These are phyloP conservation scores for Aaosphaeria pasadenensis DNA, from an alignment of 2,329 filamentous ascomycete genomes.

Conservation along the genomic window DNA sequence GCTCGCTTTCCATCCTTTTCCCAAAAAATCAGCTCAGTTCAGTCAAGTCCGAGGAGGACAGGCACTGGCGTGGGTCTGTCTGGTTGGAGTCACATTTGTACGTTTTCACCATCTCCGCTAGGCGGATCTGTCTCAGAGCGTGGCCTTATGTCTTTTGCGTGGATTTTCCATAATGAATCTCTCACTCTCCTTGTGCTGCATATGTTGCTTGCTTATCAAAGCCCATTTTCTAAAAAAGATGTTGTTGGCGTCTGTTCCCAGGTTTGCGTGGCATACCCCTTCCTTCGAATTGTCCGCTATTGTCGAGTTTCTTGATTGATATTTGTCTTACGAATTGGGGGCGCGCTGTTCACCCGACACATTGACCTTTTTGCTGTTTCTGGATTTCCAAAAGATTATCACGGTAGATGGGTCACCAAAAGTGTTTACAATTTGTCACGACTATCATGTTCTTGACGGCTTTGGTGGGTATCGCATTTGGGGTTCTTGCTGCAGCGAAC, in stretches of 20 bases:
- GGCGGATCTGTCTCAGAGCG: conserved; percentile 4
- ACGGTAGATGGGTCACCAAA: too few relatives aligned
- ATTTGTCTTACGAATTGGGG: too few relatives aligned
- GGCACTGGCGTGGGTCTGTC: conserved; percentile 6
- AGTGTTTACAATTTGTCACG: too few relatives aligned
- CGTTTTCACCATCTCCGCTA: conserved; percentile 10
- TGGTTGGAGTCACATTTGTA: conserved; percentile 25
- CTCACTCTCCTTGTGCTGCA: conserved; percentile 16
- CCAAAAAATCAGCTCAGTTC: conserved; percentile 22
- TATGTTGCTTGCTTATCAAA: not conserved
- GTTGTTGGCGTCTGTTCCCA: conserved; percentile 1
- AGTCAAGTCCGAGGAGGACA: conserved; percentile 11
- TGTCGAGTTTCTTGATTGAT: too few relatives aligned
- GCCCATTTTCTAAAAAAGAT: not conserved
- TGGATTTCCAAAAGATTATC: too few relatives aligned
- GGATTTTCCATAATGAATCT: conserved; percentile 23
- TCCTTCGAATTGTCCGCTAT: conserved; percentile 2
- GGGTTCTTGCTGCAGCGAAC: too few relatives aligned
- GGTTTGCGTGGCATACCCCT: conserved; percentile 5
- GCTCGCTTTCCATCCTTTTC: conserved; percentile 12
- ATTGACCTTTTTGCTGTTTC: too few relatives aligned
- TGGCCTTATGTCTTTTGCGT: conserved; percentile 9
- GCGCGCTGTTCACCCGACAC: too few relatives aligned
- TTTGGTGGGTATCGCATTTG: too few relatives aligned
- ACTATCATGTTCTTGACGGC: too few relatives aligned